Evolutionary conservation across 805 yeast species (phyloP).

Genomic region (Yamadazyma ubonensis): DNA sequence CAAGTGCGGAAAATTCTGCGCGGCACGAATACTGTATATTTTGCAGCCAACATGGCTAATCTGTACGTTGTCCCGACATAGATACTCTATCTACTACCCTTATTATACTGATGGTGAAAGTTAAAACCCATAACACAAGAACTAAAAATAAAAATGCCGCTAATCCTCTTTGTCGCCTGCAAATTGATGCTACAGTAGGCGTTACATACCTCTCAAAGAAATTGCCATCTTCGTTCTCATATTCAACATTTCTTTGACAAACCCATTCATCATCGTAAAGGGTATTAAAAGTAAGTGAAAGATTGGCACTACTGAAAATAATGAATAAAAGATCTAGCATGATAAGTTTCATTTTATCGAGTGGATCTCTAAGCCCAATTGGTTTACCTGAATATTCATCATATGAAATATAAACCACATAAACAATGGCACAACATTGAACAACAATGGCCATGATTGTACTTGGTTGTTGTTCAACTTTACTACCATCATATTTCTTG

Average conservation of each 20-base stretch:
- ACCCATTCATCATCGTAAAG: slow-evolving; percentile 83
- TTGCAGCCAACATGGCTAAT: neutral
- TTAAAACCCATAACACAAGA: slow-evolving; percentile 77
- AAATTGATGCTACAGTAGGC: slow-evolving; percentile 51
- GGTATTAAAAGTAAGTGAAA: slow-evolving; percentile 82
- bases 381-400: slow-evolving; percentile 95
- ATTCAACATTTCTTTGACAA: slow-evolving; percentile 35
- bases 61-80: slow-evolving; percentile 8
- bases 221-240: slow-evolving; percentile 5
- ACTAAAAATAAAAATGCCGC: slow-evolving; percentile 77
- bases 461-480: slow-evolving; percentile 74
- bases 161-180: slow-evolving; percentile 74
- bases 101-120: slow-evolving; percentile 79
- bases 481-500: slow-evolving; percentile 29
- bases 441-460: slow-evolving; percentile 91
- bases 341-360: slow-evolving; percentile 76
- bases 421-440: slow-evolving; percentile 72
- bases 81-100: slow-evolving; percentile 72
- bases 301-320: slow-evolving; percentile 83
- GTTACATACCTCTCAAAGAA: slow-evolving; percentile 19
- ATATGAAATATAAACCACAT: slow-evolving; percentile 75
- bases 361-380: slow-evolving; percentile 81
- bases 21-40: neutral
- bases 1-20: no score
- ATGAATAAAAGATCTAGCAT: slow-evolving; percentile 83